phyloP scores from a whole-genome alignment of 2,329 filamentous ascomycete species.

The Trichoderma sp. region DNA sequence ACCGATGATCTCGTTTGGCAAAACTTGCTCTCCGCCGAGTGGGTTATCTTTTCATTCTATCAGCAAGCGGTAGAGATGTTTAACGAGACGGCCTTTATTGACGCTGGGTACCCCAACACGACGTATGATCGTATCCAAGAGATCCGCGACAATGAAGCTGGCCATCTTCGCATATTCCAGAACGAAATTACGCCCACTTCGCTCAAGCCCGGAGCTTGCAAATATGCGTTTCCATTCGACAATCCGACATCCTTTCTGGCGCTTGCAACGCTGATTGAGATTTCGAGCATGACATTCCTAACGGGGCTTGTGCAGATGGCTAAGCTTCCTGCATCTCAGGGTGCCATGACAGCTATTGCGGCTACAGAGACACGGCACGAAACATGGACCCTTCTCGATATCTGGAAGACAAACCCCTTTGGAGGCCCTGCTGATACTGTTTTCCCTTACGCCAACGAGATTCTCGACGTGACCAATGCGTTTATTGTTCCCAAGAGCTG shows the following conservation, averaged over 20 bases:
- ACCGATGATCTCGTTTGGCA: conserved; percentile 13
- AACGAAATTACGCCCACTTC: conserved; percentile 3
- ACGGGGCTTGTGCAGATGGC: conserved; percentile 5
- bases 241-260: conserved; percentile 1
- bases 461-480: conserved; percentile 1
- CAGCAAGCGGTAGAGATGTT: conserved; percentile 1
- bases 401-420: conserved; percentile 4
- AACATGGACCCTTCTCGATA: conserved; percentile 6
- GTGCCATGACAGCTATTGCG: not conserved
- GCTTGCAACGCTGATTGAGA: not conserved
- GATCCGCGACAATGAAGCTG: conserved; percentile 18
- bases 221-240: not conserved
- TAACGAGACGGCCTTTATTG: not conserved
- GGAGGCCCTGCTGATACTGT: not conserved
- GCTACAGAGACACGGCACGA: conserved; percentile 8
- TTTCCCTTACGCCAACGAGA: conserved; percentile 5
- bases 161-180: conserved; percentile 12
- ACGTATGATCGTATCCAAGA: conserved; percentile 6
- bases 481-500: conserved; percentile 6
- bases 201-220: conserved; percentile 16
- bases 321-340: not conserved
- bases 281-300: conserved; percentile 11
- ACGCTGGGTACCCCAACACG: not conserved
- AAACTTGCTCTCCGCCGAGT: conserved; percentile 10
- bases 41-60: conserved; percentile 10